Evolutionary conservation across 1,139 yeast genomes (phyloP).

Genomic region (Yamadazyma buinensis): DNA sequence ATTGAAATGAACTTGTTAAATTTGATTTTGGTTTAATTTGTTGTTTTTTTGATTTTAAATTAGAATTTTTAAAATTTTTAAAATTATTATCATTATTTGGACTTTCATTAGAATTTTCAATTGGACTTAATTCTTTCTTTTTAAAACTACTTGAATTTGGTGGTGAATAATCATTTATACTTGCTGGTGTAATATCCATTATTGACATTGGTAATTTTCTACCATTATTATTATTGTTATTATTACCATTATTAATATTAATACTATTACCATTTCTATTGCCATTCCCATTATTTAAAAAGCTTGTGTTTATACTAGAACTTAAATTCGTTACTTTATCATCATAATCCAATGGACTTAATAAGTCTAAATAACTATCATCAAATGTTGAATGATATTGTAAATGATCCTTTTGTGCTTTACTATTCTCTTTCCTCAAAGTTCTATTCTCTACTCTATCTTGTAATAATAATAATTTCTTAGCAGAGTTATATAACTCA

Average conservation of each 20-base stretch:
- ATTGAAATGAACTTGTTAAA: conserved; percentile 25
- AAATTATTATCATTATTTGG: conserved; percentile 1
- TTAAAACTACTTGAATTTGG: conserved; percentile 11
- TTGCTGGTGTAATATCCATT: conserved; percentile 25
- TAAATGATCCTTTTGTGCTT: conserved; percentile 19
- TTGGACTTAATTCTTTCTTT: conserved; percentile 14
- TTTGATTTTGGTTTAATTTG: conserved; percentile 24
- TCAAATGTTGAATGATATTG: background rate
- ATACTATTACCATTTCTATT: too few relatives aligned
- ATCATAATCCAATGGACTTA: conserved; percentile 34
- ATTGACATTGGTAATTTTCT: conserved; percentile 7
- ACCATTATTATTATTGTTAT: too few relatives aligned
- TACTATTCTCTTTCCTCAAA: conserved; percentile 32
- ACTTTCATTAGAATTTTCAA: conserved; percentile 6
- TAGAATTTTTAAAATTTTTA: conserved; percentile 3
- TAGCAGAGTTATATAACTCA: conserved; percentile 43
- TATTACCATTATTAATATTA: too few relatives aligned
- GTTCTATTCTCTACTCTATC: conserved; percentile 42
- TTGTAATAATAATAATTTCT: conserved; percentile 36
- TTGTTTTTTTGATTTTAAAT: conserved; percentile 6
- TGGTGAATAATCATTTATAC: conserved; percentile 27
- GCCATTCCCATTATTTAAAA: too few relatives aligned
- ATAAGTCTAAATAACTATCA: conserved; percentile 25
- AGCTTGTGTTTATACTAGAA: too few relatives aligned
- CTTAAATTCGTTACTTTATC: conserved; percentile 1